A percentile compares a stretch with the other conserved stretches of the same genome.
phyloP scores from a whole-genome alignment of 495 filamentous ascomycete genomes.

The Apiosordaria backusii region DNA sequence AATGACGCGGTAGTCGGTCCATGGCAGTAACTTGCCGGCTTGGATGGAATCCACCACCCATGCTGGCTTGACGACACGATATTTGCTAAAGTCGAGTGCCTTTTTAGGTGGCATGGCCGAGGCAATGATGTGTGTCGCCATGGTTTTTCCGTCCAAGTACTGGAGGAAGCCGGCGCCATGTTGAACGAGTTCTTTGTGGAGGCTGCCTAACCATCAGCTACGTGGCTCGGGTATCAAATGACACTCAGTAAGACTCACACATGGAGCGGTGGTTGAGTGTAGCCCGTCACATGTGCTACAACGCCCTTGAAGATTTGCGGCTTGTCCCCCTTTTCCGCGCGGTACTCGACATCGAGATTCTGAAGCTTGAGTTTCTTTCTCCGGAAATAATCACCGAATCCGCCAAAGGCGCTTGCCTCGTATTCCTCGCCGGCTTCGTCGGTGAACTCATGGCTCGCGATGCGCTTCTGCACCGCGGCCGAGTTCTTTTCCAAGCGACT shows the following conservation, averaged over 20 bases:
- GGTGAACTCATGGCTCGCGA: conserved; percentile 61
- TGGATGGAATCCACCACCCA: conserved; percentile 90
- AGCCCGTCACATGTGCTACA: conserved; percentile 87
- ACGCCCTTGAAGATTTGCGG: conserved; percentile 85
- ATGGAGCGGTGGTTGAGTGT: conserved; percentile 86
- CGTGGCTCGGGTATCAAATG: not conserved
- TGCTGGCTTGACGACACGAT: conserved; percentile 91
- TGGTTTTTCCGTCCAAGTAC: conserved; percentile 91
- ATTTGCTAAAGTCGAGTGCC: conserved; percentile 74
- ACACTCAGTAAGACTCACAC: conserved; percentile 40
- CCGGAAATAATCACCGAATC: conserved; percentile 84
- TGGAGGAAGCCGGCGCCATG: conserved; percentile 92
- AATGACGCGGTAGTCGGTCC: conserved; percentile 76
- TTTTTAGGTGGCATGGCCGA: conserved; percentile 90
- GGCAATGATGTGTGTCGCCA: conserved; percentile 92
- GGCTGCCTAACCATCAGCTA: conserved; percentile 22
- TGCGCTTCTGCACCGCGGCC: conserved; percentile 73
- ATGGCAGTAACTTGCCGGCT: conserved; percentile 75
- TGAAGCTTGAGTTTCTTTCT: conserved; percentile 95
- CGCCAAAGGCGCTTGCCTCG: conserved; percentile 78
- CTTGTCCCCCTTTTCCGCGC: conserved; percentile 59
- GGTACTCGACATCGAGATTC: conserved; percentile 81
- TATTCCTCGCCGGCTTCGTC: conserved; percentile 88
- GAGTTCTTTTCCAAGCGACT: conserved; percentile 75
- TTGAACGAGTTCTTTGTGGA: conserved; percentile 79